phyloP scores from a whole-genome alignment of 2,329 filamentous ascomycete genomes.

The Harringtonia lauricola region DNA sequence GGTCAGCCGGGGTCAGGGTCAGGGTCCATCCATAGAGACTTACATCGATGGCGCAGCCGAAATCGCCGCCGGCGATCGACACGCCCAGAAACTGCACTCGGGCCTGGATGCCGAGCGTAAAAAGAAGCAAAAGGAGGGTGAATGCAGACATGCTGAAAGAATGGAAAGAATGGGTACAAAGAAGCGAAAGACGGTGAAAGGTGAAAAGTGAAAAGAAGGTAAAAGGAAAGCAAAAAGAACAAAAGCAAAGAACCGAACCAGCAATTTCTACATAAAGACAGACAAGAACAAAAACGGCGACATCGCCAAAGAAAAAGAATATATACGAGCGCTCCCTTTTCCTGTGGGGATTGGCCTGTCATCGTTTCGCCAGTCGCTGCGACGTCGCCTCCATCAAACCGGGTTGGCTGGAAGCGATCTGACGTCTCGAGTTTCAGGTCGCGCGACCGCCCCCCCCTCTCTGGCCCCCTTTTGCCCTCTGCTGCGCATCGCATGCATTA shows the following conservation, averaged over 20 bases:
- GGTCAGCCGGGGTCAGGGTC: neutral
- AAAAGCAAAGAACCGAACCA: neutral
- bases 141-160: neutral
- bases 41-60: conserved; percentile 29
- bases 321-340: too few relatives aligned
- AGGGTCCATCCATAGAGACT: neutral
- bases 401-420: too few relatives aligned
- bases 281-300: neutral
- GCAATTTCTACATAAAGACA: neutral
- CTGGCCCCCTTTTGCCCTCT: too few relatives aligned
- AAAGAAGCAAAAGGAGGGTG: neutral
- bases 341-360: too few relatives aligned
- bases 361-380: too few relatives aligned
- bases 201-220: too few relatives aligned
- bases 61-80: conserved; percentile 34
- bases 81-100: conserved; percentile 2
- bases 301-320: neutral
- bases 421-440: too few relatives aligned
- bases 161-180: neutral
- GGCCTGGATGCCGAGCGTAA: neutral
- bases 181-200: too few relatives aligned
- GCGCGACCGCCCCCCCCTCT: too few relatives aligned
- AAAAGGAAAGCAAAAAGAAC: neutral
- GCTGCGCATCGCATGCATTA: too few relatives aligned
- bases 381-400: too few relatives aligned